These are phyloP conservation scores for Candida qinlingensis DNA, from an alignment of 805 yeast species.

Conservation along the genomic window DNA sequence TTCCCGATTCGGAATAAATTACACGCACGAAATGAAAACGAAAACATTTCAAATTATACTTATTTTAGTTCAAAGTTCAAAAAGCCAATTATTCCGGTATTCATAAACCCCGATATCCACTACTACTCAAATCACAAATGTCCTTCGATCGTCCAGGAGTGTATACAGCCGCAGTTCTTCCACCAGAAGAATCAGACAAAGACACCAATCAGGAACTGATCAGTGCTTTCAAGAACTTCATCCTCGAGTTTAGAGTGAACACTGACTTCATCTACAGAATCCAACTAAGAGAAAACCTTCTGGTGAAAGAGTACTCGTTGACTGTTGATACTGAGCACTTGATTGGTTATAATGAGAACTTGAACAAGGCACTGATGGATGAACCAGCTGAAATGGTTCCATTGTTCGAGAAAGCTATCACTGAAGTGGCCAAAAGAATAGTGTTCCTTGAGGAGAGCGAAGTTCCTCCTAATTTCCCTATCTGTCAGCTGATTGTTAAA, in stretches of 20 bases:
- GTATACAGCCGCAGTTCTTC: conserved; percentile 75
- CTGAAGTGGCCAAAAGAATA: conserved; percentile 74
- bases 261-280: conserved; percentile 84
- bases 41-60: too few relatives aligned
- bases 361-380: conserved; percentile 77
- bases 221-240: conserved; percentile 74
- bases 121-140: conserved; percentile 8
- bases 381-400: conserved; percentile 89
- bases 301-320: conserved; percentile 67
- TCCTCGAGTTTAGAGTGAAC: conserved; percentile 80
- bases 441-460: conserved; percentile 44
- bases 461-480: conserved; percentile 57
- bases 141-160: conserved; percentile 43
- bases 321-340: conserved; percentile 79
- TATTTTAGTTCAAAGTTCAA: not conserved
- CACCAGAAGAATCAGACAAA: conserved; percentile 70
- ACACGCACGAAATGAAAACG: conserved; percentile 6
- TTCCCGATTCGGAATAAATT: conserved; percentile 14
- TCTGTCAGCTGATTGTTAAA: conserved; percentile 73
- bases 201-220: conserved; percentile 63
- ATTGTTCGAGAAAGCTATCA: conserved; percentile 73
- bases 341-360: conserved; percentile 81
- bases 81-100: not conserved
- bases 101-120: not conserved
- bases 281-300: conserved; percentile 80